phyloP scores from a whole-genome alignment of 2,329 filamentous ascomycete genomes.

The Diaporthe vaccinii region DNA sequence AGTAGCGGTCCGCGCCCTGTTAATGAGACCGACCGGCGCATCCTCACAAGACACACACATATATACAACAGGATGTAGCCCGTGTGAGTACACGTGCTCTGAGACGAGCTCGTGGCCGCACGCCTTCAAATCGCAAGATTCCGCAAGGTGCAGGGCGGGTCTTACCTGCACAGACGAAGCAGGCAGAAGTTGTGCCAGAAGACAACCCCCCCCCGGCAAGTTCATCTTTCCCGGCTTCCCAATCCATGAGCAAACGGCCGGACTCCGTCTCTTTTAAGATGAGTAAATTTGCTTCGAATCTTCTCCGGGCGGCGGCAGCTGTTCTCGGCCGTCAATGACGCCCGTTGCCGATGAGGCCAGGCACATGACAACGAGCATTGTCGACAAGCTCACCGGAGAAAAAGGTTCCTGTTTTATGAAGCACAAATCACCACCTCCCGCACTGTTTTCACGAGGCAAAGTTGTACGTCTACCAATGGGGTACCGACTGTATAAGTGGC shows the following conservation, averaged over 20 bases:
- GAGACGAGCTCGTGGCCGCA: background rate
- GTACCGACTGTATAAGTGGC: background rate
- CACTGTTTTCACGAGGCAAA: background rate
- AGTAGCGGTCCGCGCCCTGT: background rate
- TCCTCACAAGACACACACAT: background rate
- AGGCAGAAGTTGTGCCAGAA: background rate
- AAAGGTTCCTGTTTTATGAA: slow-evolving; percentile 8
- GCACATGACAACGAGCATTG: background rate
- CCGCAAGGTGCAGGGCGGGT: background rate
- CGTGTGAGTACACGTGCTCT: background rate
- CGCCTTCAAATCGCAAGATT: background rate
- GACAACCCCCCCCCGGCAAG: background rate
- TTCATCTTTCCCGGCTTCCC: background rate
- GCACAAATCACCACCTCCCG: background rate
- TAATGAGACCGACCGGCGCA: background rate
- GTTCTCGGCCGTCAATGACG: background rate
- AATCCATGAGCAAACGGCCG: background rate
- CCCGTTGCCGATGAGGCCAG: background rate
- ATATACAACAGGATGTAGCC: background rate
- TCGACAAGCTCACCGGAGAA: slow-evolving; percentile 2
- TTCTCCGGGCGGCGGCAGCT: background rate
- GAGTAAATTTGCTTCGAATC: background rate
- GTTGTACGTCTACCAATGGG: background rate
- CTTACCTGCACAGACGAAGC: background rate
- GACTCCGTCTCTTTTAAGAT: too few species aligned